phyloP scores from a whole-genome alignment of 208 protist genomes.

The Strigomonas oncopelti region DNA sequence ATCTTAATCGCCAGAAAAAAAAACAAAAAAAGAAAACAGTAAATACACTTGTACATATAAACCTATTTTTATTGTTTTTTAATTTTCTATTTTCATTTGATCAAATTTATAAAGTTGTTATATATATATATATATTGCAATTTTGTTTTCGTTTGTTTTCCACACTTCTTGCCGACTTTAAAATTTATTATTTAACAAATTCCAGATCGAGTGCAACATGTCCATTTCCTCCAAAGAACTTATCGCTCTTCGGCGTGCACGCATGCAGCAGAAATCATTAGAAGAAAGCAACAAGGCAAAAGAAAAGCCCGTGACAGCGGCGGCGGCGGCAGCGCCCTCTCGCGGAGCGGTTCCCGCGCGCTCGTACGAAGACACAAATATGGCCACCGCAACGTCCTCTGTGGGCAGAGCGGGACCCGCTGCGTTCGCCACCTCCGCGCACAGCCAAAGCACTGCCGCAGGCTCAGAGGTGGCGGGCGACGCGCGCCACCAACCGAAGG shows the following conservation, averaged over 20 bases:
- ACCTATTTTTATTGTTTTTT: conserved; percentile 8
- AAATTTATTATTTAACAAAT: conserved; percentile 4
- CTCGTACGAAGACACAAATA: too few relatives aligned
- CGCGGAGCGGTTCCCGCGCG: too few relatives aligned
- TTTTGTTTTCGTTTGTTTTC: not conserved
- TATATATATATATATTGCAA: not conserved
- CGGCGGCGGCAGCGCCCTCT: too few relatives aligned
- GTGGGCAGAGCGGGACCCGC: not conserved
- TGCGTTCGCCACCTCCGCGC: not conserved
- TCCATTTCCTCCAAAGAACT: conserved; percentile 85
- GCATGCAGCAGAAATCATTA: conserved; percentile 45
- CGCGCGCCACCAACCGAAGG: conserved; percentile 66
- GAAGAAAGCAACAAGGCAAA: conserved; percentile 13
- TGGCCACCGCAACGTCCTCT: not conserved
- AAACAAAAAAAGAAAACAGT: not conserved
- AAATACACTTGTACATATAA: conserved; percentile 1
- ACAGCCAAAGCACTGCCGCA: not conserved
- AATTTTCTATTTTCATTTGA: not conserved
- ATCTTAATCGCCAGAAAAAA: not conserved
- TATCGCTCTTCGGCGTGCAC: conserved; percentile 76
- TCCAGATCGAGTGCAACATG: conserved; percentile 29
- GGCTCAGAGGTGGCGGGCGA: not conserved
- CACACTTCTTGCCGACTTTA: too few relatives aligned
- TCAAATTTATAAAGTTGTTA: too few relatives aligned
- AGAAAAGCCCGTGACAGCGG: not conserved